Percentiles rank a stretch among this genome's conserved stretches.
phyloP scores from a whole-genome alignment of 805 yeast species.

The Yarrowia sp. region DNA sequence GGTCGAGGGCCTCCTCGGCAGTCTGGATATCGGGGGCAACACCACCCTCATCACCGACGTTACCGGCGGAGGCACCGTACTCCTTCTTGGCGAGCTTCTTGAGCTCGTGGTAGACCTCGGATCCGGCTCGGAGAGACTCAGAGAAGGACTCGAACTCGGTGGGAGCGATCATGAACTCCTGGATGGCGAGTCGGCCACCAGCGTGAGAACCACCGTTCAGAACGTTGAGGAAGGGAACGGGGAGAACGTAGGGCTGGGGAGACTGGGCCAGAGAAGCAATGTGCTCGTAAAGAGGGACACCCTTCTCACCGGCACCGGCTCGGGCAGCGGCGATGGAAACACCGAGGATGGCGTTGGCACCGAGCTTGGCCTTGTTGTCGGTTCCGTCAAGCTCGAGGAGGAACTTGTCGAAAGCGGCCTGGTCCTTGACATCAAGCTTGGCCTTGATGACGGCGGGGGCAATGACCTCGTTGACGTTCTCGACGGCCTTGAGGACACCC shows the following conservation, averaged over 20 bases:
- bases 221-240: conserved; percentile 98
- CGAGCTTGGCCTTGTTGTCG: conserved; percentile 93
- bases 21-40: conserved; percentile 97
- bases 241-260: conserved; percentile 83
- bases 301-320: conserved; percentile 97
- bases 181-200: conserved; percentile 98
- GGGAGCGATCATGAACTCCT: conserved; percentile 99
- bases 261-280: conserved; percentile 76
- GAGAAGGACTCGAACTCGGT: conserved; percentile 84
- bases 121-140: conserved; percentile 94
- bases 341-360: conserved; percentile 98
- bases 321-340: conserved; percentile 95
- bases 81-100: conserved; percentile 88
- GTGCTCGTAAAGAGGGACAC: conserved; percentile 90
- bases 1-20: conserved; percentile 96
- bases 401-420: conserved; percentile 82
- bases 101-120: conserved; percentile 97
- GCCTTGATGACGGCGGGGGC: conserved; percentile 90
- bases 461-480: conserved; percentile 90
- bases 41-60: conserved; percentile 99
- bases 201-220: conserved; percentile 99
- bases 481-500: conserved; percentile 97
- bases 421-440: conserved; percentile 80
- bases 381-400: conserved; percentile 89
- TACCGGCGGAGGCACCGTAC: conserved; percentile 98